phyloP scores from a whole-genome alignment of 1,284 basidiomycete genomes.

The Trametes sp. region DNA sequence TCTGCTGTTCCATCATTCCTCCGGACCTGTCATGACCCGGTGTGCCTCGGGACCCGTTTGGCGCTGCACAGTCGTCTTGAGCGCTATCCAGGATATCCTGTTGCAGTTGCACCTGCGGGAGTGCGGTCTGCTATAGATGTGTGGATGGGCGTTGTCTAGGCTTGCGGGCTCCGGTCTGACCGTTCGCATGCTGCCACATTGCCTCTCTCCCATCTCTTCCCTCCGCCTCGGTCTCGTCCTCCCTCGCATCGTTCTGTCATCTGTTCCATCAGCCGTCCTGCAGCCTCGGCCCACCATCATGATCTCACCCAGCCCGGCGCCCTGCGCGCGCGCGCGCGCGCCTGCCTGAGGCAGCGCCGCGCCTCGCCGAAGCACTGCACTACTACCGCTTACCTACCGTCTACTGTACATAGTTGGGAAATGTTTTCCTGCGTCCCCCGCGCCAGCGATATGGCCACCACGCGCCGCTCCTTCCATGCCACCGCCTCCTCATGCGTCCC shows the following conservation, averaged over 20 bases:
- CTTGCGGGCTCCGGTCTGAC: conserved; percentile 9
- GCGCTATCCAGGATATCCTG: conserved; percentile 84
- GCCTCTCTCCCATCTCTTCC: conserved; percentile 11
- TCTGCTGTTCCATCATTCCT: conserved; percentile 14
- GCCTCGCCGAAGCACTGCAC: conserved; percentile 25
- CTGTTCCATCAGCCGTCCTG: conserved; percentile 21
- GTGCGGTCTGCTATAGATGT: conserved; percentile 77
- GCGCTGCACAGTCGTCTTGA: conserved; percentile 69
- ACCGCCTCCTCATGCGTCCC: conserved; percentile 24
- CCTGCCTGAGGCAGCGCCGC: conserved; percentile 13
- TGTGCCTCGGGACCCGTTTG: conserved; percentile 8
- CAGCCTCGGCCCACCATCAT: conserved; percentile 22
- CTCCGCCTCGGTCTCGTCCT: conserved; percentile 20
- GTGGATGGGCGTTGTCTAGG: conserved; percentile 9
- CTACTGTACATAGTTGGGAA: conserved; percentile 37
- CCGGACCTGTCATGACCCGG: conserved; percentile 12
- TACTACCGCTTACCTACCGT: conserved; percentile 30
- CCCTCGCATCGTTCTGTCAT: conserved; percentile 24
- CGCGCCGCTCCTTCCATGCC: conserved; percentile 32
- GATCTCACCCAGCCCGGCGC: conserved; percentile 18
- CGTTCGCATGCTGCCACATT: conserved; percentile 29
- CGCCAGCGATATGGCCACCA: conserved; percentile 26
- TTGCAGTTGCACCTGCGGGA: conserved; percentile 86
- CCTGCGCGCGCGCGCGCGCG: background rate
- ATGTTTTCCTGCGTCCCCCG: conserved; percentile 22